These are phyloP conservation scores for Kuraishia molischiana DNA, from an alignment of 805 yeast species.

Conservation along the genomic window DNA sequence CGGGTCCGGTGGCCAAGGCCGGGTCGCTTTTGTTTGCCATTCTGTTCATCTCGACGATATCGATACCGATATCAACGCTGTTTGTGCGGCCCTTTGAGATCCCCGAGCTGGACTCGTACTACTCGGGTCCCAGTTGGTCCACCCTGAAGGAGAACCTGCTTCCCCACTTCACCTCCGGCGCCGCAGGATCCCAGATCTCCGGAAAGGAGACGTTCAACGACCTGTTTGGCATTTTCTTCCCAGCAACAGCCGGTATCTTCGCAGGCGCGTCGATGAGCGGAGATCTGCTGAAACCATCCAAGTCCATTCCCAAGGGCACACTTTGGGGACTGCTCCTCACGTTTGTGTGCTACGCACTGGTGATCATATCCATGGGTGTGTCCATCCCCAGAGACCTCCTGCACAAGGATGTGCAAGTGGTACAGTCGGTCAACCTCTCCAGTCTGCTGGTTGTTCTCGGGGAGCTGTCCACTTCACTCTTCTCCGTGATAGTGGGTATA, in stretches of 20 bases:
- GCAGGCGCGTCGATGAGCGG: conserved; percentile 99
- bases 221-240: conserved; percentile 91
- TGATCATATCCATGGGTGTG: conserved; percentile 70
- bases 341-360: conserved; percentile 66
- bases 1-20: conserved; percentile 71
- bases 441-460: conserved; percentile 69
- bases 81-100: conserved; percentile 53
- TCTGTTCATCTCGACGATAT: conserved; percentile 59
- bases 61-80: conserved; percentile 73
- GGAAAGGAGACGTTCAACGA: conserved; percentile 69
- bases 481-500: conserved; percentile 90
- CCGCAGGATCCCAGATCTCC: conserved; percentile 73
- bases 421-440: conserved; percentile 70
- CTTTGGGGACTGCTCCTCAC: conserved; percentile 74
- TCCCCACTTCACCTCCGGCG: conserved; percentile 80
- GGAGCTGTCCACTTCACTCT: conserved; percentile 85
- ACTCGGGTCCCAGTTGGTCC: conserved; percentile 67
- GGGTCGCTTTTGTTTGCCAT: conserved; percentile 67
- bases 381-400: conserved; percentile 75
- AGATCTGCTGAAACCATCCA: conserved; percentile 76
- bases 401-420: conserved; percentile 70
- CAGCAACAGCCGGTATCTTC: conserved; percentile 96
- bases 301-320: conserved; percentile 91
- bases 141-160: conserved; percentile 58
- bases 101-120: conserved; percentile 36